A percentile compares a stretch with the other conserved stretches of the same genome.
Conservation (phyloP, 257 asterid species). For the Penstemon newberryi region DNA sequence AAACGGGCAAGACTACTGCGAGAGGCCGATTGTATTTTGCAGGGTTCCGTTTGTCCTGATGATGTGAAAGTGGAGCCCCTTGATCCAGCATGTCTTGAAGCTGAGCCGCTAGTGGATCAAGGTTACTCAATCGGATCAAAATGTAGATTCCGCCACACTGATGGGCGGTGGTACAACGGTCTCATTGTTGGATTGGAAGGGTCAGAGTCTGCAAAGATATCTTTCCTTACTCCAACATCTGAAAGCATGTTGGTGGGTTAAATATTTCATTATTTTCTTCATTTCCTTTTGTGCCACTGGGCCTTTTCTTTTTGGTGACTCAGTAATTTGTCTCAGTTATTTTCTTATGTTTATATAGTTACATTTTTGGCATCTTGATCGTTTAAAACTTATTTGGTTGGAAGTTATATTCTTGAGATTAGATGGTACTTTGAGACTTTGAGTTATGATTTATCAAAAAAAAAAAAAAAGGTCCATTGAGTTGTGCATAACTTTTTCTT, state of each 20-base stretch:
- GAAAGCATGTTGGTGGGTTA: conserved; percentile 91
- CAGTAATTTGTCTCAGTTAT: conserved; percentile 1
- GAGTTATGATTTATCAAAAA: not conserved
- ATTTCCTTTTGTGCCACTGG: conserved; percentile 19
- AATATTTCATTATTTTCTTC: conserved; percentile 11
- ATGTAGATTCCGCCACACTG: conserved; percentile 84
- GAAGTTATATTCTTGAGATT: not conserved
- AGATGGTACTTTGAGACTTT: conserved; percentile 1
- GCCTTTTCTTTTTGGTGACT: conserved; percentile 1
- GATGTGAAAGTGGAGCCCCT: conserved; percentile 53
- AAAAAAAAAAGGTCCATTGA: too few relatives aligned
- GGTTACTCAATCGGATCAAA: conserved; percentile 71
- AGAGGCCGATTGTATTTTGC: conserved; percentile 64
- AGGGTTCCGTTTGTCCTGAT: conserved; percentile 33
- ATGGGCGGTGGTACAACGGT: conserved; percentile 95
- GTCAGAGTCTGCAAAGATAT: conserved; percentile 59
- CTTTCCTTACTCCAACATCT: conserved; percentile 77
- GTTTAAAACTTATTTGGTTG: conserved; percentile 14
- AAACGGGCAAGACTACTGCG: conserved; percentile 72
- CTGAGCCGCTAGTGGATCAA: conserved; percentile 54
- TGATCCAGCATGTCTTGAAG: conserved; percentile 46
- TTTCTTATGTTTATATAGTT: conserved; percentile 2
- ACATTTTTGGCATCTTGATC: conserved; percentile 21
- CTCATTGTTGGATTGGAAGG: conserved; percentile 66
- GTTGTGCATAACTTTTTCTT: not conserved